phyloP scores from a whole-genome alignment of 1,139 yeast genomes.

The Zygoascus meyerae region DNA sequence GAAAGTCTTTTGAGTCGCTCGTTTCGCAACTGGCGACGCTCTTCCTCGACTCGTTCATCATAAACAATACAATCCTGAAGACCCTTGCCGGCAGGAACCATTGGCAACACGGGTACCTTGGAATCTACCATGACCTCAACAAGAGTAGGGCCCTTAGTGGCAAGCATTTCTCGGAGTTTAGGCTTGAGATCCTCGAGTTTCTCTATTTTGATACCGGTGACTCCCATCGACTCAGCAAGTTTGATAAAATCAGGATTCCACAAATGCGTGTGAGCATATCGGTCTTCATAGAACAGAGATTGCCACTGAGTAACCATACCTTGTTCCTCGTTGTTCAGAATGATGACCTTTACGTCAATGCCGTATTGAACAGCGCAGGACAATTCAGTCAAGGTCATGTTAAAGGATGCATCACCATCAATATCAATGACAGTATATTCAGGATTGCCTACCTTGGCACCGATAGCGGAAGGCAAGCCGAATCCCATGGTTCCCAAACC shows the following conservation, averaged over 20 bases:
- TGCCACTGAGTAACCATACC: conserved; percentile 99
- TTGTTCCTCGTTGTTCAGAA: conserved; percentile 95
- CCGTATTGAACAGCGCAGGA: conserved; percentile 91
- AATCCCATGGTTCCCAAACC: conserved; percentile 99
- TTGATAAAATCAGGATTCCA: conserved; percentile 87
- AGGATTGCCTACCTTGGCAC: conserved; percentile 95
- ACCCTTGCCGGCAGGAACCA: conserved; percentile 97
- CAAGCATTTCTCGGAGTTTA: conserved; percentile 69
- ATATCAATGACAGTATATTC: conserved; percentile 92
- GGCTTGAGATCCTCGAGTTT: conserved; percentile 59
- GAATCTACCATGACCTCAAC: conserved; percentile 87
- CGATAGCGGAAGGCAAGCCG: conserved; percentile 96
- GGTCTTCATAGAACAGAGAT: conserved; percentile 89
- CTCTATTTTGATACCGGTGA: conserved; percentile 70
- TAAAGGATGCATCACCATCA: conserved; percentile 97
- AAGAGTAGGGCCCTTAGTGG: conserved; percentile 74
- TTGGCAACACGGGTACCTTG: conserved; percentile 96
- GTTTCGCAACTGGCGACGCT: conserved; percentile 59
- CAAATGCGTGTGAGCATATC: conserved; percentile 96
- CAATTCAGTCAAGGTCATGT: conserved; percentile 92
- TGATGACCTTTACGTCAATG: conserved; percentile 83
- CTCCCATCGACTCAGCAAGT: conserved; percentile 90
- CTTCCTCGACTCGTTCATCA: conserved; percentile 72
- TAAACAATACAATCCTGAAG: conserved; percentile 85
- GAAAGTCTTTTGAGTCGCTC: conserved; percentile 37